Evolutionary conservation across 768 basidiomycete species (phyloP).

Genomic region (Boletus subcaerulescens): DNA sequence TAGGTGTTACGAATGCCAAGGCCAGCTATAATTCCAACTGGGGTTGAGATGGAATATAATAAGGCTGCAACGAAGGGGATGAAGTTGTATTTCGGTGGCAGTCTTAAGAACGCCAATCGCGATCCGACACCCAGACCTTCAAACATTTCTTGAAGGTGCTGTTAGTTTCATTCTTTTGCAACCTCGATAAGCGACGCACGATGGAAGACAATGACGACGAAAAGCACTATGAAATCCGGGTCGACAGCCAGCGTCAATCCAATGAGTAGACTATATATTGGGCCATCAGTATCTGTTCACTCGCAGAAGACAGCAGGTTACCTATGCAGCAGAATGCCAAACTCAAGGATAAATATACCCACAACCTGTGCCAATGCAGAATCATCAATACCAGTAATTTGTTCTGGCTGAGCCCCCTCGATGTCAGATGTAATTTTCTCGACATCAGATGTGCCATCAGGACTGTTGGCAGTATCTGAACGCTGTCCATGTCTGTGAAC

Average conservation of each 20-base stretch:
- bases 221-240: constrained; percentile 75
- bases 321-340: constrained; percentile 89
- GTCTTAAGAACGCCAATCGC: constrained; percentile 75
- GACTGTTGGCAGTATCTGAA: constrained; percentile 66
- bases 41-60: constrained; percentile 76
- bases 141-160: constrained; percentile 64
- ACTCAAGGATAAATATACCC: constrained; percentile 90
- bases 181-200: constrained; percentile 51
- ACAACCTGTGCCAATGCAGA: constrained; percentile 66
- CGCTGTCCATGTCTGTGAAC: constrained; percentile 63
- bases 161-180: not conserved
- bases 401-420: constrained; percentile 17
- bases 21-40: constrained; percentile 84
- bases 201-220: constrained; percentile 88
- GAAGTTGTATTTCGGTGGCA: constrained; percentile 53
- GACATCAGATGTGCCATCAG: constrained; percentile 39
- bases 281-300: not conserved
- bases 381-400: constrained; percentile 41
- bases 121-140: constrained; percentile 94
- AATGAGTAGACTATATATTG: constrained; percentile 60
- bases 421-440: constrained; percentile 24
- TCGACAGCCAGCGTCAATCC: constrained; percentile 92
- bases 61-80: constrained; percentile 59
- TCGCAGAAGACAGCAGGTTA: constrained; percentile 9
- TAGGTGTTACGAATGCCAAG: constrained; percentile 74